phyloP scores from a whole-genome alignment of 2,329 filamentous ascomycete genomes.

The Stenocarpella maydis region DNA sequence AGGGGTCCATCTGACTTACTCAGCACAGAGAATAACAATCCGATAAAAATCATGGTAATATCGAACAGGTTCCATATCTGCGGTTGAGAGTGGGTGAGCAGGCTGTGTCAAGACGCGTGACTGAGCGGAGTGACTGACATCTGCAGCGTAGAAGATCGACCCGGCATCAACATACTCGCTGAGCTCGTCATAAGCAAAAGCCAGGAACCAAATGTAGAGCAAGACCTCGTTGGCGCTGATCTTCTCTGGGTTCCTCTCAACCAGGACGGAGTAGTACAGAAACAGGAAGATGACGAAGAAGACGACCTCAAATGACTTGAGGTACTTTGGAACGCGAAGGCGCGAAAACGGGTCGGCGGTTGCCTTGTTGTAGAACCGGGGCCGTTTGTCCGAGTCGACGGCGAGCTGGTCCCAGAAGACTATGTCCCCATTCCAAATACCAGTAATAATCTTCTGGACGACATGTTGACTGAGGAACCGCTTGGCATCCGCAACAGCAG shows the following conservation, averaged over 20 bases:
- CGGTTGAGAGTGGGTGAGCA: conserved; percentile 68
- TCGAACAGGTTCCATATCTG: conserved; percentile 79
- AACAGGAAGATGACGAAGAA: conserved; percentile 81
- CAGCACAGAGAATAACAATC: conserved; percentile 73
- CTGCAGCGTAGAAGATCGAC: conserved; percentile 82
- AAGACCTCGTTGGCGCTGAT: conserved; percentile 75
- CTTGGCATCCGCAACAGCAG: conserved; percentile 81
- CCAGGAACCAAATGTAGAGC: conserved; percentile 85
- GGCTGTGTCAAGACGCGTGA: conserved; percentile 73
- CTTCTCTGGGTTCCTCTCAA: conserved; percentile 71
- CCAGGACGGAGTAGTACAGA: conserved; percentile 86
- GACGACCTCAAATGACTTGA: conserved; percentile 83
- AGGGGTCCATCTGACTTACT: conserved; percentile 60
- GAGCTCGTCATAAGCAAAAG: conserved; percentile 88
- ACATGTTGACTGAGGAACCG: conserved; percentile 82
- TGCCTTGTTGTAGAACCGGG: conserved; percentile 75
- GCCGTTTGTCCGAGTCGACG: conserved; percentile 76
- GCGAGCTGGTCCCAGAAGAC: conserved; percentile 85
- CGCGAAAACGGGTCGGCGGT: conserved; percentile 78
- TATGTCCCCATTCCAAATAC: conserved; percentile 87
- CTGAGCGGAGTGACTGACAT: conserved; percentile 56
- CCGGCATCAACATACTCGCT: conserved; percentile 88
- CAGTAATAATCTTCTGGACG: conserved; percentile 83
- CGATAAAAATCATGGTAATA: conserved; percentile 79
- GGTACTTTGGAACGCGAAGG: conserved; percentile 80